Base-by-base conservation (phyloP, 2,329 filamentous ascomycete species). In the Claviceps sp. region DNA sequence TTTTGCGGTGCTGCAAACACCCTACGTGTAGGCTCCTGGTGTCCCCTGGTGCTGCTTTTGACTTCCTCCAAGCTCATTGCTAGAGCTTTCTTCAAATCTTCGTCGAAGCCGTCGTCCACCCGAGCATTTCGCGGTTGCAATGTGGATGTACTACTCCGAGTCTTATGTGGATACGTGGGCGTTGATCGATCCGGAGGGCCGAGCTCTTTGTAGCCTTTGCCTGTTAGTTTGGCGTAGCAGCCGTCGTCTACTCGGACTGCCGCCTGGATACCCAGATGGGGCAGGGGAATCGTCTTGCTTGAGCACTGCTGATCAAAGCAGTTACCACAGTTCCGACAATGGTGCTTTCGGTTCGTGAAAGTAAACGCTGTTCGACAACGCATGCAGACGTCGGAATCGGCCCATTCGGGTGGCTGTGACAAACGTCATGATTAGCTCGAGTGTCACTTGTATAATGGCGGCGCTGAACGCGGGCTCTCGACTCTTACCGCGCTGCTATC, bases 331-430 rank as follows among this genome's bases (percentile, higher is more conserved):
- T 98, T 98, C 58, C 93, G 83, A 63, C 93, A 98, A 67, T 98
- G 93, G 65, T 98, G 93, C 66, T 97, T 98, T 62, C 93, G 84
- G 67, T 98, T 98, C 52, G 91, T 98, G 64, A 98, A 96, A 47
- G 88, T 96, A 62, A 98, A 98, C 17, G 88, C 71, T 13, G 91
- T 96, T 59, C 93, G 83, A 67, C 93, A 98, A 64, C 93, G 85
- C 89, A 98, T 96, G 67, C 93, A 98, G 36, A 98, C 91, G 62
- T 98, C 93, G 11, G 91, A 96, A 69, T 98, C 93, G 49, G 84
- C 83, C 93, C 93, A 98, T 69, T 98, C 93, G 0, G 93, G 93
- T 9, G 93, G 93, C 84, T 95, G 40, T 16, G 6, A 7, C 29
- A 45, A 29, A 50, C 9, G 9, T 16, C 29, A 38, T 23, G 9